Evolutionary conservation across 2,329 filamentous ascomycete genomes (phyloP).

Genomic region (Laburnicola sp.): DNA sequence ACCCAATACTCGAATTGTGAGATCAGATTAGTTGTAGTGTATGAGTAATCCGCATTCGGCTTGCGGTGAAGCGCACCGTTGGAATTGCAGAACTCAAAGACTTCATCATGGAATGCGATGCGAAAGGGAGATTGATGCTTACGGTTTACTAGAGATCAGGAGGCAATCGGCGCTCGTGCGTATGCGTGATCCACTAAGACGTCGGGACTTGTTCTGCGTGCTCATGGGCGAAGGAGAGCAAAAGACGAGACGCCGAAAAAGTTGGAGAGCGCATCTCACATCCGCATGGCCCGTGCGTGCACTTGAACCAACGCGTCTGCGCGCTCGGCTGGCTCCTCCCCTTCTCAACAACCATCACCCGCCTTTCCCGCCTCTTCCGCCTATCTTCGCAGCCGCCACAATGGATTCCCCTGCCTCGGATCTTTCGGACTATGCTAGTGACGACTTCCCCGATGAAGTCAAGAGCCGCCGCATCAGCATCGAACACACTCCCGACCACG

Average conservation of each 20-base stretch:
- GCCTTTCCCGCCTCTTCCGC: neutral
- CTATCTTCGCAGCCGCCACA: neutral
- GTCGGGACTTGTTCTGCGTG: neutral
- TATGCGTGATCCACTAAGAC: neutral
- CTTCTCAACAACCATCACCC: conserved; percentile 5
- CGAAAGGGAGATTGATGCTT: neutral
- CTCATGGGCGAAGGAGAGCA: neutral
- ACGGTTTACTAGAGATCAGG: neutral
- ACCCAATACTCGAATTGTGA: neutral
- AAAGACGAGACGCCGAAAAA: neutral
- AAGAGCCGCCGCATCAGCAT: conserved; percentile 53
- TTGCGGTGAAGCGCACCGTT: conserved; percentile 43
- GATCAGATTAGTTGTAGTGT: conserved; percentile 56
- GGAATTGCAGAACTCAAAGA: conserved; percentile 56
- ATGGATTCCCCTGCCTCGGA: conserved; percentile 64
- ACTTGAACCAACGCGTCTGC: neutral
- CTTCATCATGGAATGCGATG: conserved; percentile 46
- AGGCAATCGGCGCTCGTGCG: too few species aligned
- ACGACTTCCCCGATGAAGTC: conserved; percentile 63
- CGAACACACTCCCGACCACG: conserved; percentile 49
- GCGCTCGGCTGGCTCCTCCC: neutral
- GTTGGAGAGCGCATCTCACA: neutral
- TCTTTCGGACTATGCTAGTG: conserved; percentile 66
- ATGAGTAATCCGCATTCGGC: conserved; percentile 50
- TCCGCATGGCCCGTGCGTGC: conserved; percentile 2